Evolutionary conservation across 2,329 filamentous ascomycete genomes (phyloP).

Genomic region (Penicillium thymicola): DNA sequence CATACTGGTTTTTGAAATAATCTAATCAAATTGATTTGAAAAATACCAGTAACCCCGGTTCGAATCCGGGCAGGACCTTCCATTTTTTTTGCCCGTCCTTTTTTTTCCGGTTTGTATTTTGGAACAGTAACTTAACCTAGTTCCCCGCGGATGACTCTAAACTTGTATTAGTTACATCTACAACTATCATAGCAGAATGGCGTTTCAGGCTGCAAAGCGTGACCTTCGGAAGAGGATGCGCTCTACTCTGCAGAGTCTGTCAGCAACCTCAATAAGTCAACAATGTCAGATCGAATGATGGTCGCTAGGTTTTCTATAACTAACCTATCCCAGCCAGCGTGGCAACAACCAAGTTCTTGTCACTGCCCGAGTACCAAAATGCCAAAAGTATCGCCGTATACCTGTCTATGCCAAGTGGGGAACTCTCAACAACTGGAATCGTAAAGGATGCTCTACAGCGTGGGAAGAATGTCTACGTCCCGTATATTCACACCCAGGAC

Average conservation of each 20-base stretch:
- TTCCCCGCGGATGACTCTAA: background rate
- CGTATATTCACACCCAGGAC: slow-evolving; percentile 70
- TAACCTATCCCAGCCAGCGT: slow-evolving; percentile 54
- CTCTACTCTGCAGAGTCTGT: slow-evolving; percentile 58
- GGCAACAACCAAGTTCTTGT: slow-evolving; percentile 63
- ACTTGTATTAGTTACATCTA: background rate
- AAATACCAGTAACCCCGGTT: too few relatives aligned
- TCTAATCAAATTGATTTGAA: too few relatives aligned
- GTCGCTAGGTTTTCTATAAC: slow-evolving; percentile 10
- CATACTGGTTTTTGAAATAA: too few relatives aligned
- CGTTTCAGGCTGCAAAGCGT: slow-evolving; percentile 68
- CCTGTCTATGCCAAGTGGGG: slow-evolving; percentile 84
- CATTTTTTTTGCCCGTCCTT: background rate
- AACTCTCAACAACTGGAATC: slow-evolving; percentile 79
- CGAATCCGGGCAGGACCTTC: too few relatives aligned
- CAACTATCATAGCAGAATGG: slow-evolving; percentile 42
- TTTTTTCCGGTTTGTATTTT: background rate
- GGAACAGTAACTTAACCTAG: background rate
- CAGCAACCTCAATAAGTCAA: slow-evolving; percentile 57
- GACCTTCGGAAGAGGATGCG: slow-evolving; percentile 71
- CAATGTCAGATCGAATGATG: slow-evolving; percentile 62
- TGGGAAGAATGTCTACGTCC: slow-evolving; percentile 87
- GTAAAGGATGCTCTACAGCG: slow-evolving; percentile 72
- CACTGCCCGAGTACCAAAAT: slow-evolving; percentile 69
- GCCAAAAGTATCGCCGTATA: slow-evolving; percentile 80